Evolutionary conservation across 2,329 filamentous ascomycete genomes (phyloP), one percentile per base, ranked within the genome.

Genomic region (Colletotrichum cereale): DNA sequence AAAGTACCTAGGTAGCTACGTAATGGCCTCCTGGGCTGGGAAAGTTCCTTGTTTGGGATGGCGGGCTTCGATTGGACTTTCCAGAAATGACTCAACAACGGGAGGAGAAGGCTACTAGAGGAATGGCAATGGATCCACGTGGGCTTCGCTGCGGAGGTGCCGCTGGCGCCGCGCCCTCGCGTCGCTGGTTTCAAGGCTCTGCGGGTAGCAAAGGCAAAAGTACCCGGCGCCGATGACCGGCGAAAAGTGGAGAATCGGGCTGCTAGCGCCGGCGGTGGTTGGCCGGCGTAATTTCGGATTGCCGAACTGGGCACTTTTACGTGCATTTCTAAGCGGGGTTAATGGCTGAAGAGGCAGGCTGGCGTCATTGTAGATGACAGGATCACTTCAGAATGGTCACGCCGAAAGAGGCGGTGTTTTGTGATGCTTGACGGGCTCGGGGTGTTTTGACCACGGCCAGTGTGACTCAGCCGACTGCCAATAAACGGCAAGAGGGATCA

Each of bases 181-280:
- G 36, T 62, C 53, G 47, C 47, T 63, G 11, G 34, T 31, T 55
- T 34, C 47, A 52, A 48, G 42, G 42, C 24, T 26, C 10, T 11
- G 14, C 58, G 42, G 44, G 24, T 47, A n/a, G 42, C 26, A 29
- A 34, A 29, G 31, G 44, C 21, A 62, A 56, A 38, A 31, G 4
- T 34, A 34, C 31, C 57, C 64, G 64, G 68, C 68, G 68, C 68
- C 57, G 68, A 71, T 67, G 57, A 71, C 68, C 64, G 68, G 68
- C 68, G 63, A 44, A 62, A 52, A 62, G 60, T 52, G 60, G 60
- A 31, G 31, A 38, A 4, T 7, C 16, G 44, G 44, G n/a, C 16
- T 8, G 16, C 62, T 42, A n/a, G 24, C 58, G 48, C 34, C 60
- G 38, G 66, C 31, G 21, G 44, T 67, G 63, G 64, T 67, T 71